These are phyloP conservation scores for Boletellus ananas DNA, from an alignment of 768 basidiomycete genomes.

Conservation along the genomic window DNA sequence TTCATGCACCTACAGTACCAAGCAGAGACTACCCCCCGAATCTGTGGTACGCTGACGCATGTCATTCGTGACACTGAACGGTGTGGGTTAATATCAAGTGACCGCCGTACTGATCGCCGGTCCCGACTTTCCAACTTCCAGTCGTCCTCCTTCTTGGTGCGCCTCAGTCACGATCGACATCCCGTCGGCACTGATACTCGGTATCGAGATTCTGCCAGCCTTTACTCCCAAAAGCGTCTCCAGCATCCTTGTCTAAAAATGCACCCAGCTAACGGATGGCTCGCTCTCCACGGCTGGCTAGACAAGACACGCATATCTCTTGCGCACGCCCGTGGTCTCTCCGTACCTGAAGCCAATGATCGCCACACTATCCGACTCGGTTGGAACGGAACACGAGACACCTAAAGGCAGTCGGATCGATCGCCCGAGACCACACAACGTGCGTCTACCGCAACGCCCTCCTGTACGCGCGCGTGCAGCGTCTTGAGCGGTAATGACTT, in stretches of 20 bases:
- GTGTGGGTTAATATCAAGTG: no score
- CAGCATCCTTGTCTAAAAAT: not conserved
- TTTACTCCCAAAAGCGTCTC: constrained; percentile 62
- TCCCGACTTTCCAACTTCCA: no score
- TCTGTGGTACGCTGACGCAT: constrained; percentile 61
- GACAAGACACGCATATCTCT: constrained; percentile 50
- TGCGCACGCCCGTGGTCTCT: constrained; percentile 47
- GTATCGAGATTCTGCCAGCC: no score
- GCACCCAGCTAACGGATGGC: constrained; percentile 41
- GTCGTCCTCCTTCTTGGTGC: constrained; percentile 57
- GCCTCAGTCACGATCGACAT: constrained; percentile 58
- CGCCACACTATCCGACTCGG: constrained; percentile 39
- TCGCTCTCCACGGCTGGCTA: constrained; percentile 43
- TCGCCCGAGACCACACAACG: constrained; percentile 53
- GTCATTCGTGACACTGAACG: not conserved
- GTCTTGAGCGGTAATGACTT: no score
- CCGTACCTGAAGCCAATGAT: constrained; percentile 34
- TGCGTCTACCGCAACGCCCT: no score
- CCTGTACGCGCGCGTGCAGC: no score
- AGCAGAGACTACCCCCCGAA: constrained; percentile 70
- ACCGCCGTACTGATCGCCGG: no score
- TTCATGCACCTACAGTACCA: constrained; percentile 43
- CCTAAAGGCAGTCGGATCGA: constrained; percentile 59
- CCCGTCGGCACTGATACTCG: constrained; percentile 58
- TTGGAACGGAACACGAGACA: constrained; percentile 46